phyloP scores from a whole-genome alignment of 2,329 filamentous ascomycete species.

The Colletotrichum sp. region DNA sequence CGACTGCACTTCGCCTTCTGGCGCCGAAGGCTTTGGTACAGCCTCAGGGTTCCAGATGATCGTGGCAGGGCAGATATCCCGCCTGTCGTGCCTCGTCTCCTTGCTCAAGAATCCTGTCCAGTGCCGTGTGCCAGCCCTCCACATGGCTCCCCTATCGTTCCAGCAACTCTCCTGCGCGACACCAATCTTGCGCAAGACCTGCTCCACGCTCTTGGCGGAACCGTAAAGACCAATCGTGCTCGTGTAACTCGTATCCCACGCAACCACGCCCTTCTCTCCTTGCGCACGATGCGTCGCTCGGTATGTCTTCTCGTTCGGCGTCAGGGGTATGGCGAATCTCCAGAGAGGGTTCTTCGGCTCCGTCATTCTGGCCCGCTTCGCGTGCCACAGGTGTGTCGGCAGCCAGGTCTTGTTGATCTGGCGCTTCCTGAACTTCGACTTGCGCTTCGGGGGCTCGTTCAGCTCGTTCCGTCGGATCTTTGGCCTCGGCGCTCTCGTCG shows the following conservation, averaged over 20 bases:
- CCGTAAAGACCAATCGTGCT: conserved; percentile 84
- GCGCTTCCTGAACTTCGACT: conserved; percentile 79
- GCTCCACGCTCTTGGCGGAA: conserved; percentile 63
- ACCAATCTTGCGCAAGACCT: conserved; percentile 70
- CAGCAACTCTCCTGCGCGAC: conserved; percentile 65
- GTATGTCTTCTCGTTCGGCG: conserved; percentile 89
- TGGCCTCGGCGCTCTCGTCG: conserved; percentile 54
- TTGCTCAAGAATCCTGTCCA: conserved; percentile 57
- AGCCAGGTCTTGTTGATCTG: conserved; percentile 92
- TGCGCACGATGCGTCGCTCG: conserved; percentile 83
- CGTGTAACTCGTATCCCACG: conserved; percentile 95
- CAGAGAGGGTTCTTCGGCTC: conserved; percentile 80
- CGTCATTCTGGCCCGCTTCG: conserved; percentile 91
- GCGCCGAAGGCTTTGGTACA: conserved; percentile 20
- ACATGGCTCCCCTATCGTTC: conserved; percentile 70
- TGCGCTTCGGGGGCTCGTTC: conserved; percentile 61
- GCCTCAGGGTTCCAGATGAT: conserved; percentile 73
- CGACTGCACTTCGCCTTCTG: conserved; percentile 22
- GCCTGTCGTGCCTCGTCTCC: conserved; percentile 56
- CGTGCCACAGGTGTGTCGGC: conserved; percentile 92
- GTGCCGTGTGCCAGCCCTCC: conserved; percentile 62
- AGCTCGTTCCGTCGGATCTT: conserved; percentile 75
- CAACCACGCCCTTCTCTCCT: conserved; percentile 76
- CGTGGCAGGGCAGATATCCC: conserved; percentile 73
- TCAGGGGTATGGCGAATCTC: conserved; percentile 86